A percentile compares a stretch with the other conserved stretches of the same genome.
These are phyloP conservation scores for Diaporthe caulivora DNA, from an alignment of 2,329 filamentous ascomycete species.

Conservation along the genomic window DNA sequence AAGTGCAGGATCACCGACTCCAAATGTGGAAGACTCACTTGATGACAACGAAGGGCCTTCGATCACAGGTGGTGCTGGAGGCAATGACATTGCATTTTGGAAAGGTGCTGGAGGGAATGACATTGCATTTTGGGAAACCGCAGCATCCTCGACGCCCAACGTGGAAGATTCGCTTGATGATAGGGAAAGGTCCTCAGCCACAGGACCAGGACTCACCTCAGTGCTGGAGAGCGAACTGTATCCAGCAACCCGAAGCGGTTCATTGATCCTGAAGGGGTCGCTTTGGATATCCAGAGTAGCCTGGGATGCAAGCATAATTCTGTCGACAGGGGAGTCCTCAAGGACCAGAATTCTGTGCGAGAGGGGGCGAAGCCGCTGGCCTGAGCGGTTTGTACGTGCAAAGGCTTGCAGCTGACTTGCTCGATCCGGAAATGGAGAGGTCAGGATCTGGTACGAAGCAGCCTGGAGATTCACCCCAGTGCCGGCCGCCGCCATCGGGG, in stretches of 20 bases:
- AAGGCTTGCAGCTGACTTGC: slow-evolving; percentile 29
- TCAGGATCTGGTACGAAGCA: slow-evolving; percentile 36
- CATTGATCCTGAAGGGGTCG: not conserved
- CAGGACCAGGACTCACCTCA: not conserved
- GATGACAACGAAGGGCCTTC: not conserved
- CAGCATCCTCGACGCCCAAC: no score
- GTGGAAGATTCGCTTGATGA: not conserved
- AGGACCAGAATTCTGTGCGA: slow-evolving; percentile 17
- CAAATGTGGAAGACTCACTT: not conserved
- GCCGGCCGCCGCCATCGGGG: slow-evolving; percentile 8
- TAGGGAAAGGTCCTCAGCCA: not conserved
- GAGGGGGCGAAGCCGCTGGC: not conserved
- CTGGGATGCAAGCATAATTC: not conserved
- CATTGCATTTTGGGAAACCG: no score
- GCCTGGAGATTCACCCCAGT: slow-evolving; percentile 33
- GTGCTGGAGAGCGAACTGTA: not conserved
- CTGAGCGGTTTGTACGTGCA: slow-evolving; percentile 30
- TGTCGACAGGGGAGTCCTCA: slow-evolving; percentile 3
- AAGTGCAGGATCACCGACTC: not conserved
- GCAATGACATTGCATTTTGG: not conserved
- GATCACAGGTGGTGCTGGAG: not conserved
- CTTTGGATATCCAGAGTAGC: not conserved
- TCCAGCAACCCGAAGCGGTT: not conserved
- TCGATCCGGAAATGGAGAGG: slow-evolving; percentile 9
- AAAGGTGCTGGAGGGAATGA: not conserved